phyloP scores from a whole-genome alignment of 257 asterid species.

The Penstemon eatonii region DNA sequence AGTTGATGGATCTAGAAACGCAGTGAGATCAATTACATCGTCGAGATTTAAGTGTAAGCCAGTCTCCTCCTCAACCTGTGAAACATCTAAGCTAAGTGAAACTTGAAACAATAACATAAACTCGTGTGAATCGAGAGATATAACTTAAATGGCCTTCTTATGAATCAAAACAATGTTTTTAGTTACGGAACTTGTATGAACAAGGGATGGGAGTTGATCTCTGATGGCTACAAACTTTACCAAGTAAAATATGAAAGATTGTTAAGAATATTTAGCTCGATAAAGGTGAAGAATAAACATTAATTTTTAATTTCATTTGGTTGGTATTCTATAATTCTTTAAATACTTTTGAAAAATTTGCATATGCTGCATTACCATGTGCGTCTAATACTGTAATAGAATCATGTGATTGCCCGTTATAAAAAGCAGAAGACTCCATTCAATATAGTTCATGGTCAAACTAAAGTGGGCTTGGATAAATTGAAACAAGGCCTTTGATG shows the following conservation, averaged over 20 bases:
- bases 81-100: conserved; percentile 23
- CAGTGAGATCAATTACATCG: conserved; percentile 80
- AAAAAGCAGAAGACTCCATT: too few relatives aligned
- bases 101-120: background rate
- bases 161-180: background rate
- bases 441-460: background rate
- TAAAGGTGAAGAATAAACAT: too few relatives aligned
- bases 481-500: background rate
- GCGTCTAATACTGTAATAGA: too few relatives aligned
- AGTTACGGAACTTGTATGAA: background rate
- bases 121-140: background rate
- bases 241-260: background rate
- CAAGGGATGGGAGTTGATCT: background rate
- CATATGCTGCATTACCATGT: too few relatives aligned
- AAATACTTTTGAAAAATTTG: too few relatives aligned
- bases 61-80: conserved; percentile 92
- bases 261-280: too few relatives aligned
- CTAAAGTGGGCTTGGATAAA: background rate
- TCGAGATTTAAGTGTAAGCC: conserved; percentile 66
- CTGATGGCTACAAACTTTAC: background rate
- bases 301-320: too few relatives aligned
- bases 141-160: background rate
- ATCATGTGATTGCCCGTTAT: too few relatives aligned
- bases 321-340: too few relatives aligned
- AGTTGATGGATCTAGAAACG: conserved; percentile 70